Evolutionary conservation across 2,329 filamentous ascomycete genomes (phyloP), one percentile per base, ranked within the genome.

Genomic region (Clonostachys rosea): DNA sequence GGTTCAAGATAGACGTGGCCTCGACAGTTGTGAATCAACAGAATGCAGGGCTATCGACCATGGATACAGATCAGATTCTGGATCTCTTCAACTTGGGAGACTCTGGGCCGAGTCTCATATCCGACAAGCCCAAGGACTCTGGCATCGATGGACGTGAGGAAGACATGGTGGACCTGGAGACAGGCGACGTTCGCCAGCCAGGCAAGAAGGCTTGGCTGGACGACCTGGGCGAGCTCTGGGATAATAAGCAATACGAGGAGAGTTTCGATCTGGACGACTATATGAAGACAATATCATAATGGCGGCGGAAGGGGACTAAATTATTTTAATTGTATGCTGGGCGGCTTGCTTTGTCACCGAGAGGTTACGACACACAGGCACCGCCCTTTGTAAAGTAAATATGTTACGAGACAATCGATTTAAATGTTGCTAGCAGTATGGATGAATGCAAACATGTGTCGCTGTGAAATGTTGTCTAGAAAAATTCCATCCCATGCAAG

Each of bases 1-100:
- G 94, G 45, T 99, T 99, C 84, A 99, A 99, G 76, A 96, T 99
- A 60, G 94, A 99, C 66, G 91, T 99, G 17, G 95, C 94, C 40
- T 95, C 88, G 45, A 99, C 95, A 0, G 94, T 99, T 6, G 95
- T 99, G 54, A 99, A 99, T 65, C 94, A 99, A 69, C 94, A 99
- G 70, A 99, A 99, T 58, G 92, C 94, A 2, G 94, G 94, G 2
- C 72, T 99, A 2, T 86, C 76, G 44, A 95, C 91, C 13, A 99
- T 99, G 94, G 92, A 97, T 66, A 99, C 95, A 37, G 94, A 97
- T 61, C 91, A 99, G 67, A 95, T 99, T 50, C 80, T 99, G 4
- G 94, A 99, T 60, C 80, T 99, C 42, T 99, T 99, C 75, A 97
- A 87, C 57, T 76, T 99, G 8, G 87, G 89, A 47, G 90, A 95